Conservation (phyloP, 2,329 filamentous ascomycete genomes). For the Colletotrichum noveboracense region DNA sequence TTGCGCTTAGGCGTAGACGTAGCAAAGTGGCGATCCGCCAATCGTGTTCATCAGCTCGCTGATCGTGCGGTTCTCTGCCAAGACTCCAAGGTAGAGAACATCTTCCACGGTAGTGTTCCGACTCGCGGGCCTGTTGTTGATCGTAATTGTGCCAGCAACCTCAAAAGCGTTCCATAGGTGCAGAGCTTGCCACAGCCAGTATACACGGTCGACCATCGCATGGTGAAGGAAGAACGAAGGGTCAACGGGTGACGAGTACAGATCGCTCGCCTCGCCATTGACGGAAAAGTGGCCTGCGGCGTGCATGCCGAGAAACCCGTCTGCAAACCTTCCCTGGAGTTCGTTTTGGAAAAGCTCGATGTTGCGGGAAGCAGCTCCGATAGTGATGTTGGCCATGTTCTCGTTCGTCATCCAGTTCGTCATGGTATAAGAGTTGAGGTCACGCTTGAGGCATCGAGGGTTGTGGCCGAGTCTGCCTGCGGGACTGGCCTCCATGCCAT, state of each 20-base stretch:
- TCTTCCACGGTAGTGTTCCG: constrained; percentile 25
- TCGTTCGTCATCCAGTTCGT: constrained; percentile 14
- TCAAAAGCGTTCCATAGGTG: constrained; percentile 23
- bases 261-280: constrained; percentile 38
- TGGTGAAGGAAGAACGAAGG: constrained; percentile 33
- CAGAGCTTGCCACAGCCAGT: constrained; percentile 31
- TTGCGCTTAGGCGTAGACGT: constrained; percentile 29
- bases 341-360: constrained; percentile 38
- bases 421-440: constrained; percentile 38
- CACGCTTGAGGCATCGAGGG: constrained; percentile 50
- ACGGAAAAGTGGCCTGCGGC: constrained; percentile 43
- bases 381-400: constrained; percentile 32
- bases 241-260: constrained; percentile 33
- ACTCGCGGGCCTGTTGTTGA: constrained; percentile 25
- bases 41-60: constrained; percentile 34
- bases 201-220: constrained; percentile 32
- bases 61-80: constrained; percentile 30
- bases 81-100: constrained; percentile 30
- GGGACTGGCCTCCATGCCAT: constrained; percentile 26
- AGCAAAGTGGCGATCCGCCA: constrained; percentile 37
- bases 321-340: constrained; percentile 35
- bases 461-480: constrained; percentile 40
- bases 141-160: constrained; percentile 25
- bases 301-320: constrained; percentile 36
- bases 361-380: constrained; percentile 27